phyloP scores from a whole-genome alignment of 495 filamentous ascomycete genomes.

The Parathielavia appendiculata region DNA sequence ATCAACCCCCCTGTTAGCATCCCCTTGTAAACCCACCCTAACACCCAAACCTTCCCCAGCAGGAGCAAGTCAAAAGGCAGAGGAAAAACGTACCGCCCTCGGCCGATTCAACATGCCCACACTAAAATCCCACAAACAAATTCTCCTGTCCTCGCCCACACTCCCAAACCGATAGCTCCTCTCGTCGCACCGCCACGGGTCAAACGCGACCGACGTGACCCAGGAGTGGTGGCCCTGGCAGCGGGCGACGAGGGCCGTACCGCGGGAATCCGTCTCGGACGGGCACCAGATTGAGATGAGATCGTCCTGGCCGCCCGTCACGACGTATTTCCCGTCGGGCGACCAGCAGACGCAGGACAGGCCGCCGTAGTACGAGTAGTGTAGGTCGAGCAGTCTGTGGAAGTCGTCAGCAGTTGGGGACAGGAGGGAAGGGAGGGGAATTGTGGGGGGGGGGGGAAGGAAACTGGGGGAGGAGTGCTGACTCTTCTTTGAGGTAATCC shows the following conservation, averaged over 20 bases:
- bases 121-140: constrained; percentile 95
- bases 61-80: constrained; percentile 1
- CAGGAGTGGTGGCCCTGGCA: constrained; percentile 92
- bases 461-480: no score
- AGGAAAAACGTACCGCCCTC: constrained; percentile 51
- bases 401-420: not conserved
- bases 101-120: constrained; percentile 93
- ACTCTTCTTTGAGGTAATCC: constrained; percentile 89
- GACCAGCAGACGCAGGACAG: constrained; percentile 94
- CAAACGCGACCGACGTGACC: constrained; percentile 90
- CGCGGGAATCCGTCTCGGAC: constrained; percentile 50
- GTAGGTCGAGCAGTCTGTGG: constrained; percentile 70
- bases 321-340: constrained; percentile 90
- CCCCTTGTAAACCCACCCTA: not conserved
- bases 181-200: constrained; percentile 94
- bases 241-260: constrained; percentile 68
- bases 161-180: constrained; percentile 91
- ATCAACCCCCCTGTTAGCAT: constrained; percentile 16
- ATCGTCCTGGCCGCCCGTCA: constrained; percentile 95
- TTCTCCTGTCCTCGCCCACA: constrained; percentile 85
- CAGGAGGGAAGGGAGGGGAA: not conserved
- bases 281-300: constrained; percentile 91
- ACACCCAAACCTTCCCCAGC: not conserved
- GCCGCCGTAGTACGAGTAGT: constrained; percentile 87
- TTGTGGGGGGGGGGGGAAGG: no score